Conservation (phyloP, 2,329 filamentous ascomycete genomes). For the Aspergillus calidoustus region DNA sequence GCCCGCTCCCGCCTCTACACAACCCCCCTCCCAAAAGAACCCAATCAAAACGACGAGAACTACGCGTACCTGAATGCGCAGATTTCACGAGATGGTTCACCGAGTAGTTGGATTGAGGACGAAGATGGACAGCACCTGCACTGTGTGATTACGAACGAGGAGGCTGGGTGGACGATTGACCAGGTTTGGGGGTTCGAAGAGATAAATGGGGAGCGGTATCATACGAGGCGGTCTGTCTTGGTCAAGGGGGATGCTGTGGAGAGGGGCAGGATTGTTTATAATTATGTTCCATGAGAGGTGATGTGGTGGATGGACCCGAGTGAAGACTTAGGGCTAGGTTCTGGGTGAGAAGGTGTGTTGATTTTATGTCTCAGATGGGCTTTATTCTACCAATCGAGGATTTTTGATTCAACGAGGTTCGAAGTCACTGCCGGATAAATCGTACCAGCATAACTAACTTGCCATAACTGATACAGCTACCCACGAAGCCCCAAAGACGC, state of each 20-base stretch:
- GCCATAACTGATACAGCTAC: too few species aligned
- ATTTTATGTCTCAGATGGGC: too few species aligned
- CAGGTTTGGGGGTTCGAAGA: conserved; percentile 3
- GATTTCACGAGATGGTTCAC: not conserved
- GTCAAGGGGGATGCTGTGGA: not conserved
- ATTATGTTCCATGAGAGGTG: not conserved
- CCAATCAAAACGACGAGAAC: not conserved
- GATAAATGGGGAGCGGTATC: not conserved
- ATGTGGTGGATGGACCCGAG: too few species aligned
- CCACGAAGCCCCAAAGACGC: too few species aligned
- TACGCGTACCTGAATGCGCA: not conserved
- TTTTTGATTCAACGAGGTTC: too few species aligned
- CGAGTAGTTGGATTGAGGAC: not conserved
- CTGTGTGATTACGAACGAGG: not conserved
- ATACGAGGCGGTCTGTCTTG: not conserved
- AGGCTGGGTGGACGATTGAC: not conserved
- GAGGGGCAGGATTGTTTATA: not conserved
- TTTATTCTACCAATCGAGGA: too few species aligned
- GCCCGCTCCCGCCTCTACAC: not conserved
- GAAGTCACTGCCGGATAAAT: too few species aligned
- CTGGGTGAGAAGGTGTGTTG: too few species aligned
- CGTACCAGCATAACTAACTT: too few species aligned
- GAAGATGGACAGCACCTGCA: not conserved
- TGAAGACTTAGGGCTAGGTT: too few species aligned
- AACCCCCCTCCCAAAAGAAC: not conserved